phyloP scores from a whole-genome alignment of 2,329 filamentous ascomycete genomes.

The Scytalidium sp. region DNA sequence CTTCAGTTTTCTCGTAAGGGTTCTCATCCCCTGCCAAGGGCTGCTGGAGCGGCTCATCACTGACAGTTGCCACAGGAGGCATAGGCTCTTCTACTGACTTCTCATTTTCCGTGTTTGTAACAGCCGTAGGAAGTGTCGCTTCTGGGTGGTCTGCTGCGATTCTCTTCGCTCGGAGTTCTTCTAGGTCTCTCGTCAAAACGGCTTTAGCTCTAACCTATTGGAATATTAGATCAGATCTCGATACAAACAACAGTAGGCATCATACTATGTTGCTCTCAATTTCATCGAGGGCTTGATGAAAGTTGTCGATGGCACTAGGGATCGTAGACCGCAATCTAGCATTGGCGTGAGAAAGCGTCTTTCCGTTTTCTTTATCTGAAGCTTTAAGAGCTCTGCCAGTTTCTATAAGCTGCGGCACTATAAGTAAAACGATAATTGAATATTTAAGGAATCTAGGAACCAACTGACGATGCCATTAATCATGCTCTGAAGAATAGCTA shows the following conservation, averaged over 20 bases:
- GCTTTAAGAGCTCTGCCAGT: slow-evolving; percentile 54
- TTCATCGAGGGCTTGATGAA: slow-evolving; percentile 51
- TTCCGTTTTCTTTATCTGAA: slow-evolving; percentile 43
- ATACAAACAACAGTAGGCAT: neutral
- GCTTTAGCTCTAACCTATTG: slow-evolving; percentile 50
- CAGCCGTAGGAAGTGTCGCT: slow-evolving; percentile 10
- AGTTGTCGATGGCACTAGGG: slow-evolving; percentile 24
- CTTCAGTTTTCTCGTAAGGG: slow-evolving; percentile 20
- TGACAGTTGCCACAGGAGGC: neutral
- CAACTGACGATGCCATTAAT: slow-evolving; percentile 53
- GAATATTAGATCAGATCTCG: slow-evolving; percentile 4
- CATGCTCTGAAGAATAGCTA: slow-evolving; percentile 45
- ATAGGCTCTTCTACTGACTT: neutral
- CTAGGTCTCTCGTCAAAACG: slow-evolving; percentile 52
- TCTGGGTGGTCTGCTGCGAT: slow-evolving; percentile 23
- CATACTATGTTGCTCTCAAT: slow-evolving; percentile 56
- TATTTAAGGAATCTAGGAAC: neutral
- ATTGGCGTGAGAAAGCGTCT: slow-evolving; percentile 28
- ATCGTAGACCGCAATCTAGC: slow-evolving; percentile 20
- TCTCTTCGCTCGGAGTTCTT: slow-evolving; percentile 28
- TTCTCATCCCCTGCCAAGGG: neutral
- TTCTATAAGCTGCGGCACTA: slow-evolving; percentile 48
- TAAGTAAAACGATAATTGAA: slow-evolving; percentile 7
- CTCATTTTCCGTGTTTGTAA: neutral
- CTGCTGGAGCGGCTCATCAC: neutral